A percentile compares a stretch with the other conserved stretches of the same genome.
phyloP scores from a whole-genome alignment of 257 asterid species.

The Misopates orontium region DNA sequence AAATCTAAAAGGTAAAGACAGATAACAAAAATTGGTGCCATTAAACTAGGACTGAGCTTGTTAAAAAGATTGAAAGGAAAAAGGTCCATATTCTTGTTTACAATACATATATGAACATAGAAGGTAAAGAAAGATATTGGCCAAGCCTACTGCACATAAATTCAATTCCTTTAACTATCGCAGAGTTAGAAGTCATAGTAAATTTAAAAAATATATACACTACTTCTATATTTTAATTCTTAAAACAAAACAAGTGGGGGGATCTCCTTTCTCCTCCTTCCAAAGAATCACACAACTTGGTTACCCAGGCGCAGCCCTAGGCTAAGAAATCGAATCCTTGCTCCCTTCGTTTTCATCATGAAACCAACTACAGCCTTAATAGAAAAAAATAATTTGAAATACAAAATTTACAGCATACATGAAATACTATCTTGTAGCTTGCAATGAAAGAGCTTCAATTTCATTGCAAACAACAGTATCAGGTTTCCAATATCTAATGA shows the following conservation, averaged over 20 bases:
- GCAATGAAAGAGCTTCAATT: not conserved
- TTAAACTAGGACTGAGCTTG: not conserved
- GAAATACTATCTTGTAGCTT: not conserved
- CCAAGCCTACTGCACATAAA: not conserved
- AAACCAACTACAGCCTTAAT: not conserved
- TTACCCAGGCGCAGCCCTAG: too few species aligned
- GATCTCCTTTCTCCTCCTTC: too few species aligned
- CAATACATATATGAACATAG: not conserved
- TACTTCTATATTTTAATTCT: not conserved
- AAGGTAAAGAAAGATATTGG: not conserved
- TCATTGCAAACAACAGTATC: too few species aligned
- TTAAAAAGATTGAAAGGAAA: not conserved
- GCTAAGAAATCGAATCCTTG: too few species aligned
- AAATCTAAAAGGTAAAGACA: too few species aligned
- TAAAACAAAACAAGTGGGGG: too few species aligned
- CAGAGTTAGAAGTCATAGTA: not conserved
- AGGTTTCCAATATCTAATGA: too few species aligned
- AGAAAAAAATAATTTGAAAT: not conserved
- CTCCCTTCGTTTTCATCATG: not conserved
- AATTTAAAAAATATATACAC: not conserved
- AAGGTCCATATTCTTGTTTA: too few species aligned
- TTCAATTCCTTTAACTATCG: not conserved
- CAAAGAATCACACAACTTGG: too few species aligned
- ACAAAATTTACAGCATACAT: not conserved
- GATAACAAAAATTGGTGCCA: not conserved